Evolutionary conservation across 2,329 filamentous ascomycete species (phyloP).

Genomic region (Alternaria panax): DNA sequence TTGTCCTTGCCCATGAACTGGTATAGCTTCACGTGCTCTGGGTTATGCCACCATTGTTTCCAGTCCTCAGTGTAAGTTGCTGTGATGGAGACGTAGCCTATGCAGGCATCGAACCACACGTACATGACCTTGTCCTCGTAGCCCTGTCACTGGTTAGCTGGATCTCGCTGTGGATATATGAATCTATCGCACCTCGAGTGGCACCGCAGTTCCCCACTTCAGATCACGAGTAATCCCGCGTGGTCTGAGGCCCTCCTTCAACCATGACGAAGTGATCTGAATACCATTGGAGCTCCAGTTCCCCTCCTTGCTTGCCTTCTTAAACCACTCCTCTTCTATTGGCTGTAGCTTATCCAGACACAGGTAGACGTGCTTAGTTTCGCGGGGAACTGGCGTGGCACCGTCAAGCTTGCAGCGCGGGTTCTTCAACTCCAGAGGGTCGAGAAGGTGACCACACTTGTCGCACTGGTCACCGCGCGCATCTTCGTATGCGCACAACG

Average conservation of each 20-base stretch:
- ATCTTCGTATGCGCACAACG: conserved; percentile 67
- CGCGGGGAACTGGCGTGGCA: conserved; percentile 76
- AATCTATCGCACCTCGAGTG: conserved; percentile 50
- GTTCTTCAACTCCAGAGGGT: conserved; percentile 57
- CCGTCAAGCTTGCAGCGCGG: conserved; percentile 92
- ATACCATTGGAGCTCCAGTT: conserved; percentile 78
- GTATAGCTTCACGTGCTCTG: conserved; percentile 85
- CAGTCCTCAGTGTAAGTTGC: conserved; percentile 87
- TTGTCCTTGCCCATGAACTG: conserved; percentile 95
- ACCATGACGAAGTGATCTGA: conserved; percentile 80
- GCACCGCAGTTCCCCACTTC: conserved; percentile 80
- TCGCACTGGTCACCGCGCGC: conserved; percentile 63
- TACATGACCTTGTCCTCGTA: conserved; percentile 86
- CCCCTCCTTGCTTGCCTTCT: conserved; percentile 75
- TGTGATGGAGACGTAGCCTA: conserved; percentile 95
- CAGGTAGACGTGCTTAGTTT: conserved; percentile 93
- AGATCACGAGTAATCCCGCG: conserved; percentile 91
- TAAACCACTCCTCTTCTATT: conserved; percentile 78
- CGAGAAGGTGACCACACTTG: conserved; percentile 57
- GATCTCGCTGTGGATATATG: background rate
- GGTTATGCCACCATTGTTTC: conserved; percentile 95
- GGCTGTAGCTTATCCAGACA: conserved; percentile 82
- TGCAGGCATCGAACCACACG: conserved; percentile 91
- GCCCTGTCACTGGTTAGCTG: conserved; percentile 46
- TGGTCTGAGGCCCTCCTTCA: conserved; percentile 82